Evolutionary conservation across 495 filamentous ascomycete species (phyloP).

Genomic region (Clohesyomyces aquaticus): DNA sequence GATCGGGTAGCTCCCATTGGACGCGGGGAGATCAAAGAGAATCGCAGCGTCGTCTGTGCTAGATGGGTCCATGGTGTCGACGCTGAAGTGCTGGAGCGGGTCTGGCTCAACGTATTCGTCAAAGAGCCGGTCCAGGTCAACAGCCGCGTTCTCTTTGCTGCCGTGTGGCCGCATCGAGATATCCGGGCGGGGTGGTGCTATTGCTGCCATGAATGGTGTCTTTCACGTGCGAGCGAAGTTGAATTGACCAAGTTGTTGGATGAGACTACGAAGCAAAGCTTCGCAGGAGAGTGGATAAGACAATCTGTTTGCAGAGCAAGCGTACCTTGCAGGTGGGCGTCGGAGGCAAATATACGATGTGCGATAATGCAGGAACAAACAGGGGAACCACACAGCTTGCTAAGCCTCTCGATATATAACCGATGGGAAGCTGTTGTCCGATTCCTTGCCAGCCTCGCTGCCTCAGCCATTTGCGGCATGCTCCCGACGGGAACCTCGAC

Average conservation of each 20-base stretch:
- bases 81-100: slow-evolving; percentile 43
- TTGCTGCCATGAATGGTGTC: slow-evolving; percentile 34
- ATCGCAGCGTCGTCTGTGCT: slow-evolving; percentile 43
- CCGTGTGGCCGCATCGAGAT: slow-evolving; percentile 44
- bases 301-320: slow-evolving; percentile 8
- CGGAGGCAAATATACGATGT: slow-evolving; percentile 23
- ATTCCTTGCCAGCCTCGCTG: slow-evolving; percentile 37
- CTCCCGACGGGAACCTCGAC: too few relatives aligned
- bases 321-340: slow-evolving; percentile 29
- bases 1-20: slow-evolving; percentile 41
- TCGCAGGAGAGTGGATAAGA: slow-evolving; percentile 3
- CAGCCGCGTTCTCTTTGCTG: slow-evolving; percentile 48
- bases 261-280: slow-evolving; percentile 8
- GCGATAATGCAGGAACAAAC: slow-evolving; percentile 38
- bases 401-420: slow-evolving; percentile 42
- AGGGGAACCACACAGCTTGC: slow-evolving; percentile 27
- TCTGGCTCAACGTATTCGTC: slow-evolving; percentile 48
- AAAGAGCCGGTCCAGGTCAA: slow-evolving; percentile 49
- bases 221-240: slow-evolving; percentile 31
- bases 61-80: slow-evolving; percentile 36
- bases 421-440: not conserved
- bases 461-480: slow-evolving; percentile 10
- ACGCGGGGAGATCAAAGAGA: slow-evolving; percentile 44
- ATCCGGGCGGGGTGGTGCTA: slow-evolving; percentile 27
- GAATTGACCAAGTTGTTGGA: slow-evolving; percentile 29